Evolutionary conservation across 495 filamentous ascomycete species (phyloP).

Genomic region (Trichoderma orchidacearum): DNA sequence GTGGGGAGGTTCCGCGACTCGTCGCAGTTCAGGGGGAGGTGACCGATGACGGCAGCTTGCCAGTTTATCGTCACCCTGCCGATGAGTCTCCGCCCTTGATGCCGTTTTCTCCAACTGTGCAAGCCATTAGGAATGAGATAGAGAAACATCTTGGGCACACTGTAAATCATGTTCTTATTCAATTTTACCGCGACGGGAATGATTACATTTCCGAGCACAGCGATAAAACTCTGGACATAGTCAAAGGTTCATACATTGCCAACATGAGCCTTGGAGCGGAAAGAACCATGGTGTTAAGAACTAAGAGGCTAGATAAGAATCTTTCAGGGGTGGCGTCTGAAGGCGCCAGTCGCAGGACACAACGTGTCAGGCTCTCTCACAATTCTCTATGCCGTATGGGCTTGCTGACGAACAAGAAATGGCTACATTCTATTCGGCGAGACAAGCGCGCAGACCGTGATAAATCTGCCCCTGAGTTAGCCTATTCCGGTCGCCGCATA

Average conservation of each 20-base stretch:
- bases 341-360: slow-evolving; percentile 19
- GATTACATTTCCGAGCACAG: slow-evolving; percentile 96
- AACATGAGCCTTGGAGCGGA: slow-evolving; percentile 89
- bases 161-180: slow-evolving; percentile 86
- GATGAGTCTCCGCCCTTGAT: slow-evolving; percentile 76
- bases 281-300: slow-evolving; percentile 79
- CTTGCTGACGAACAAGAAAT: slow-evolving; percentile 64
- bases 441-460: slow-evolving; percentile 61
- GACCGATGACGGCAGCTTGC: slow-evolving; percentile 59
- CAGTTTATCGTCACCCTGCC: slow-evolving; percentile 86
- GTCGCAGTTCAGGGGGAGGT: slow-evolving; percentile 78
- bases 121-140: slow-evolving; percentile 48
- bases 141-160: slow-evolving; percentile 63
- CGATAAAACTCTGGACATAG: slow-evolving; percentile 93
- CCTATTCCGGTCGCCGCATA: slow-evolving; percentile 65
- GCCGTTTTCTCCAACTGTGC: slow-evolving; percentile 59
- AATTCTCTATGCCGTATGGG: slow-evolving; percentile 81
- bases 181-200: slow-evolving; percentile 80
- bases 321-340: neutral
- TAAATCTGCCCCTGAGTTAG: slow-evolving; percentile 56
- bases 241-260: slow-evolving; percentile 64
- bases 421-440: slow-evolving; percentile 79
- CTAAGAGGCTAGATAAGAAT: slow-evolving; percentile 44
- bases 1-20: slow-evolving; percentile 85
- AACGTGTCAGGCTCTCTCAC: slow-evolving; percentile 69